Conservation (phyloP, 805 yeast genomes). For the Wickerhamomyces hampshirensis region DNA sequence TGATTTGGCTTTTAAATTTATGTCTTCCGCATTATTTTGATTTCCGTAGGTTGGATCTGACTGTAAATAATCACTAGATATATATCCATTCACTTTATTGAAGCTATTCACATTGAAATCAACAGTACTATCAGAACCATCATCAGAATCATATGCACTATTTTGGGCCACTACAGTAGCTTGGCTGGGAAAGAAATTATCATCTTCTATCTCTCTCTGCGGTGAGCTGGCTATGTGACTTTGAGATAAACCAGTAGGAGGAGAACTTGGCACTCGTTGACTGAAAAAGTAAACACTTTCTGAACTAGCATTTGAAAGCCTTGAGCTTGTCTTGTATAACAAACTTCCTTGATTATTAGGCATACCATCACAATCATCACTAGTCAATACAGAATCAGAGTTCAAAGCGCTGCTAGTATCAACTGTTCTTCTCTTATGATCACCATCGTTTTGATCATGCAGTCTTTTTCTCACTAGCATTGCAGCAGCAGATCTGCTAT, state of each 20-base stretch:
- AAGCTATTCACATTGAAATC: conserved; percentile 22
- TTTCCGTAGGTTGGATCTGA: conserved; percentile 18
- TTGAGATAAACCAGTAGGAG: conserved; percentile 11
- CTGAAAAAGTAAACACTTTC: conserved; percentile 21
- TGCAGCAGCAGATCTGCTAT: conserved; percentile 4
- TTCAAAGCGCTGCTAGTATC: conserved; percentile 9
- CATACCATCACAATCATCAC: conserved; percentile 15
- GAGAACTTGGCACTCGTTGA: conserved; percentile 20
- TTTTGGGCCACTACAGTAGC: conserved; percentile 16
- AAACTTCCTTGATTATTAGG: conserved; percentile 2
- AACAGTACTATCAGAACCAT: conserved; percentile 15
- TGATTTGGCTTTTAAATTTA: conserved; percentile 30
- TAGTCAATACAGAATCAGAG: conserved; percentile 18
- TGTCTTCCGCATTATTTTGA: conserved; percentile 13
- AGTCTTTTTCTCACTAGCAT: conserved; percentile 16
- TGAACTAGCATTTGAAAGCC: conserved; percentile 19
- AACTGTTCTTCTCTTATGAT: conserved; percentile 13
- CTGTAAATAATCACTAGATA: conserved; percentile 17
- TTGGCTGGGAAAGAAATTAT: conserved; percentile 17
- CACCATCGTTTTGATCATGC: conserved; percentile 12
- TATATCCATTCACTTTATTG: conserved; percentile 21
- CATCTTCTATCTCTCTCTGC: conserved; percentile 4
- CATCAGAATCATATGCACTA: conserved; percentile 5
- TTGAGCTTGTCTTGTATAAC: conserved; percentile 15
- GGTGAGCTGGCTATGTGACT: conserved; percentile 17